phyloP scores from a whole-genome alignment of 2,329 filamentous ascomycete genomes.

The Akanthomyces lecanii region DNA sequence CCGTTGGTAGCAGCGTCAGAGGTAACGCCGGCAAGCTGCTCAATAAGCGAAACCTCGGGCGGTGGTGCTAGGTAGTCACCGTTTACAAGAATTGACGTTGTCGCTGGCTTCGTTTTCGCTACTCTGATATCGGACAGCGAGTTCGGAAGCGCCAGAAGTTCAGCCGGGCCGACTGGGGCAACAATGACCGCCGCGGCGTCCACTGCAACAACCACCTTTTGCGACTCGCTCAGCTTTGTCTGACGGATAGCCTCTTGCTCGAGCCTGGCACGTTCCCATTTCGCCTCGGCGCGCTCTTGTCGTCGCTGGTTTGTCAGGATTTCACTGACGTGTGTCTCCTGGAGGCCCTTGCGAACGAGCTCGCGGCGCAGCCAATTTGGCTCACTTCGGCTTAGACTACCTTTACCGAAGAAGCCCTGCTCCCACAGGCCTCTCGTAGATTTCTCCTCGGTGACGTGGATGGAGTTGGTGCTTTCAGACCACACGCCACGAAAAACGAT shows the following conservation, averaged over 20 bases:
- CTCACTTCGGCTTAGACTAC: constrained; percentile 87
- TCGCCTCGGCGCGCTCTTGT: constrained; percentile 76
- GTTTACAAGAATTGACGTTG: constrained; percentile 14
- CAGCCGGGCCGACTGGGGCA: constrained; percentile 40
- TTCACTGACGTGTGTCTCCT: constrained; percentile 70
- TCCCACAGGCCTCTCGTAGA: constrained; percentile 86
- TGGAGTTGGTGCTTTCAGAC: constrained; percentile 73
- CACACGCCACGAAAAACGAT: constrained; percentile 70
- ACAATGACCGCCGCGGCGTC: constrained; percentile 4
- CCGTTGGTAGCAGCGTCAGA: not conserved
- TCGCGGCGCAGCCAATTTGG: constrained; percentile 88
- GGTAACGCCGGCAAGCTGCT: constrained; percentile 13
- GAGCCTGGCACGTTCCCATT: constrained; percentile 84
- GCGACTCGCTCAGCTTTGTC: constrained; percentile 49
- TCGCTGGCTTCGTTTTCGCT: constrained; percentile 20
- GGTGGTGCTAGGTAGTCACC: constrained; percentile 1
- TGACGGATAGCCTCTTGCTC: constrained; percentile 81
- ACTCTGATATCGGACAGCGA: constrained; percentile 40
- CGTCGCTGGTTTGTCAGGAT: constrained; percentile 72
- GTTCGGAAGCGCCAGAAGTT: constrained; percentile 53
- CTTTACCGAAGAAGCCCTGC: constrained; percentile 96
- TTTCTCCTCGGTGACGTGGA: constrained; percentile 74
- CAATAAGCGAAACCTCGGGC: constrained; percentile 8
- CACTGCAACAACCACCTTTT: constrained; percentile 22
- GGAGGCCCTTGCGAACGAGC: constrained; percentile 63